Evolutionary conservation across 805 yeast genomes (phyloP).

Genomic region (Ogataea nakhonphanomensis): DNA sequence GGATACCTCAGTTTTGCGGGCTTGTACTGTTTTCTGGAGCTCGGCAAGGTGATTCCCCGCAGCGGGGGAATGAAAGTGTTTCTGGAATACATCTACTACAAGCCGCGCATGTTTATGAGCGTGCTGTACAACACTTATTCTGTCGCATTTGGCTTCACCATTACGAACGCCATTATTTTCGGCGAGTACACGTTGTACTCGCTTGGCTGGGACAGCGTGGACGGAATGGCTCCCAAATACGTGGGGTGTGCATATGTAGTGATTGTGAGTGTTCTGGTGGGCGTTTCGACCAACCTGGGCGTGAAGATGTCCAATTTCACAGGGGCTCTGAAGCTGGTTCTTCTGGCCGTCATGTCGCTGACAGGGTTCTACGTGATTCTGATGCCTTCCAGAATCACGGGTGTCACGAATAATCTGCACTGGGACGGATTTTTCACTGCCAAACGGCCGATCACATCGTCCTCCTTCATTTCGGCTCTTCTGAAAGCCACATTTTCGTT

Average conservation of each 20-base stretch:
- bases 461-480: conserved; percentile 47
- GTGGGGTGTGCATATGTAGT: conserved; percentile 41
- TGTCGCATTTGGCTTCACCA: conserved; percentile 47
- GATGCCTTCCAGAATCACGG: conserved; percentile 43
- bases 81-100: conserved; percentile 60
- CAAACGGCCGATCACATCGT: conserved; percentile 33
- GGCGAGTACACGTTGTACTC: conserved; percentile 51
- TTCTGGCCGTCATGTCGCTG: conserved; percentile 50
- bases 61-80: conserved; percentile 77
- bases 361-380: conserved; percentile 58
- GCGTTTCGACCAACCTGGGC: conserved; percentile 58
- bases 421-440: conserved; percentile 28
- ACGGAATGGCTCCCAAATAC: conserved; percentile 37
- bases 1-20: conserved; percentile 65
- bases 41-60: conserved; percentile 68
- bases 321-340: conserved; percentile 56
- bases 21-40: conserved; percentile 59
- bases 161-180: conserved; percentile 50
- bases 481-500: conserved; percentile 51
- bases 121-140: conserved; percentile 47
- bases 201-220: conserved; percentile 38
- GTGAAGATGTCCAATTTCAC: conserved; percentile 57
- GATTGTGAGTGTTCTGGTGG: conserved; percentile 44
- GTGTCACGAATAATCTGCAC: conserved; percentile 41
- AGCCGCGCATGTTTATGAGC: conserved; percentile 52